Percentiles rank a stretch among this genome's conserved stretches.
Evolutionary conservation across 345 rosid genomes (phyloP).

Genomic region (Eucalyptus dawsonii): DNA sequence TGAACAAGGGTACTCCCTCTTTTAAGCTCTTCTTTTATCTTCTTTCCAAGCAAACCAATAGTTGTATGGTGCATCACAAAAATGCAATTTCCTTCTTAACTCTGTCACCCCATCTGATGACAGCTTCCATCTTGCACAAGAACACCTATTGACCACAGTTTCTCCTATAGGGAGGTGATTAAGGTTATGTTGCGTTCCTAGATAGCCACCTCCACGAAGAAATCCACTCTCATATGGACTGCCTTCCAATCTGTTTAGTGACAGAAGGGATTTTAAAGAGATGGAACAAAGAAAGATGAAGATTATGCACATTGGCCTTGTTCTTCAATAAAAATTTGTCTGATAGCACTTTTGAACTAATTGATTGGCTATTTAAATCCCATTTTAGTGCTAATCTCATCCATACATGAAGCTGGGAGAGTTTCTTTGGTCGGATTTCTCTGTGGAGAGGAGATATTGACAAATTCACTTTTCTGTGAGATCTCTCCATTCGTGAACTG

Average conservation of each 20-base stretch:
- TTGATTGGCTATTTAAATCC: not conserved
- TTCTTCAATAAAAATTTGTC: not conserved
- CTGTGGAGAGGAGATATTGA: not conserved
- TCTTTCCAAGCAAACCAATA: not conserved
- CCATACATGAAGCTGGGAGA: not conserved
- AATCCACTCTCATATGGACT: not conserved
- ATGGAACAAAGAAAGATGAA: not conserved
- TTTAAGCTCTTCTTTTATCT: not conserved
- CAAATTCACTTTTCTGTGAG: not conserved
- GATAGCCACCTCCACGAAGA: not conserved
- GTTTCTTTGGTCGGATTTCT: not conserved
- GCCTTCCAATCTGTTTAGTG: not conserved
- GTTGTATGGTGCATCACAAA: not conserved
- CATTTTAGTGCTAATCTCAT: not conserved
- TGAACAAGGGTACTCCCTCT: not conserved
- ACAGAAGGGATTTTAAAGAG: not conserved
- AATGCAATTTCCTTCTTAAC: not conserved
- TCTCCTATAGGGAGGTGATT: not conserved
- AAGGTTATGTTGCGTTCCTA: not conserved
- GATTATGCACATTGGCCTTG: not conserved
- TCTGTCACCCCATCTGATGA: not conserved
- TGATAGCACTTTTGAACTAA: not conserved
- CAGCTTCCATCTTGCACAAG: not conserved
- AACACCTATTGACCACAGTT: not conserved
- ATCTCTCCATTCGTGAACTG: not conserved